Evolutionary conservation across 106 monocot species (phyloP), one percentile per base, ranked within the genome.

Genomic region (Allium cepa): DNA sequence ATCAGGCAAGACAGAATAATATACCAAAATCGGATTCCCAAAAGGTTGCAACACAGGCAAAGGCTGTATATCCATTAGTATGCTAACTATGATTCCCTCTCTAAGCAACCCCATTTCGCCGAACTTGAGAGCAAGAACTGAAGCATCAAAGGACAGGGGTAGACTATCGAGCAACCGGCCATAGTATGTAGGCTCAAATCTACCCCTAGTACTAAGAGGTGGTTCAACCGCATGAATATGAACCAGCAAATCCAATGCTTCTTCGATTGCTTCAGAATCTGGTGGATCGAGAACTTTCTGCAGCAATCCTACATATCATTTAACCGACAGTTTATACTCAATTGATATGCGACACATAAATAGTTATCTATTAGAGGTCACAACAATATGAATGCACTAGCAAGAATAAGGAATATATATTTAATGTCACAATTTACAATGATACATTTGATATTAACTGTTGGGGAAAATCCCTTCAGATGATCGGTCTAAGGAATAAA

Each of bases 241-340:
- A 57, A 93, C 71, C 47, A 93, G 88, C 49, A 81, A 78, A 51
- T 55, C 63, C 8, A 93, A 47, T 47, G 92, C 83, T 66, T 85
- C 85, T 74, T 93, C 78, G 70, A 88, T 61, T 47, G 78, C 53
- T 63, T 78, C 74, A 13, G 66, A 51, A 26, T 81, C 47, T 27
- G 92, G 92, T 50, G 88, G 92, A 75, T 88, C 88, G 53, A 93
- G 73, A 81, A 83, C 85, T 67, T 80, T 93, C 80, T 82, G 80
- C 78, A 93, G 60, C 68, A 93, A 68, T 14, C 69, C 92, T 88
- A 60, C 48, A 64, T 47, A 49, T 65, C 26, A 71, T 58, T 18
- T 50, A 28, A 74, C 17, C 13, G n/a, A 65, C 57, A 55, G 26
- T 49, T 66, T 46, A 70, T 36, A 36, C 36, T 2, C 36, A 36